A percentile compares a stretch with the other conserved stretches of the same genome.
These are phyloP conservation scores for Ogataea ramenticola DNA, from an alignment of 805 yeast species.

Conservation along the genomic window DNA sequence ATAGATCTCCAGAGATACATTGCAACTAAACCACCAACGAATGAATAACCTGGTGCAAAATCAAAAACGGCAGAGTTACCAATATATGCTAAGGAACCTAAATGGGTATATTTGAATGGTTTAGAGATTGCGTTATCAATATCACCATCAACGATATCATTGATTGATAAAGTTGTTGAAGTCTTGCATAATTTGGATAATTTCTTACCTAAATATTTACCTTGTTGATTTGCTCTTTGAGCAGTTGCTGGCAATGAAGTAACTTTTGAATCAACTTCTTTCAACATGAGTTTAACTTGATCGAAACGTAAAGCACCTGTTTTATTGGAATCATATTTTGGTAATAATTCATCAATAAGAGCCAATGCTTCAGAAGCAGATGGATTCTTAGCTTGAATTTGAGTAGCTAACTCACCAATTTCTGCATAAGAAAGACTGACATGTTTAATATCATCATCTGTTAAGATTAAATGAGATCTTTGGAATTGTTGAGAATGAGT, in stretches of 20 bases:
- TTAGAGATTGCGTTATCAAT: slow-evolving; percentile 46
- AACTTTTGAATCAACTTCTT: slow-evolving; percentile 53
- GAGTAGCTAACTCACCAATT: slow-evolving; percentile 38
- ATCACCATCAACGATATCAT: slow-evolving; percentile 44
- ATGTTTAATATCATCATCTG: slow-evolving; percentile 45
- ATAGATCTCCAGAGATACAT: slow-evolving; percentile 70
- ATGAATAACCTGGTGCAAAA: slow-evolving; percentile 49
- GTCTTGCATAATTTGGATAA: slow-evolving; percentile 44
- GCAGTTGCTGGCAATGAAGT: slow-evolving; percentile 71
- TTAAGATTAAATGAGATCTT: slow-evolving; percentile 25
- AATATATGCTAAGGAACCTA: slow-evolving; percentile 62
- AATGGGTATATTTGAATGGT: slow-evolving; percentile 57
- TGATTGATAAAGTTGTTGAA: slow-evolving; percentile 33
- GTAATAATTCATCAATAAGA: slow-evolving; percentile 41
- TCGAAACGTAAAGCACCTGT: slow-evolving; percentile 46
- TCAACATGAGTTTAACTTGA: slow-evolving; percentile 42
- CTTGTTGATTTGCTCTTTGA: slow-evolving; percentile 69
- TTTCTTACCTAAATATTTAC: slow-evolving; percentile 56
- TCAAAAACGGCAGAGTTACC: slow-evolving; percentile 70
- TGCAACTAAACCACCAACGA: slow-evolving; percentile 62
- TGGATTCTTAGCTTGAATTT: slow-evolving; percentile 46
- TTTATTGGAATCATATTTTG: slow-evolving; percentile 40
- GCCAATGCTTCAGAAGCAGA: slow-evolving; percentile 50
- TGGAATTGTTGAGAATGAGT: slow-evolving; percentile 31
- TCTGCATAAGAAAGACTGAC: slow-evolving; percentile 41